These are phyloP conservation scores for Linaria vulgaris DNA, from an alignment of 257 asterid genomes.

Conservation along the genomic window DNA sequence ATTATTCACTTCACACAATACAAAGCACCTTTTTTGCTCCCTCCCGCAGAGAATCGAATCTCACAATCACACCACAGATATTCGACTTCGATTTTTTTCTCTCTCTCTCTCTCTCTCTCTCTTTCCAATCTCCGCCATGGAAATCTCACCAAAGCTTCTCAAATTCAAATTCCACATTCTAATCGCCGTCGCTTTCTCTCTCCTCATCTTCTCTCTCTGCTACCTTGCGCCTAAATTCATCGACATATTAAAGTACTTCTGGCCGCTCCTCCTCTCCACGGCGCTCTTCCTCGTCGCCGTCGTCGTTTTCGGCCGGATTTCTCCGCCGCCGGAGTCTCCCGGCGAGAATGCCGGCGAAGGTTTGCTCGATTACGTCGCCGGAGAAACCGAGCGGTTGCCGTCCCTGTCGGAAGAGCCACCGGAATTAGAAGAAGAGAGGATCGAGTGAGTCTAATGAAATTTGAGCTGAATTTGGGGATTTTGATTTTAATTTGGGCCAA, in stretches of 20 bases:
- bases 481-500: no score
- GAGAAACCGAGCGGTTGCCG: slow-evolving; percentile 35
- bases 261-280: slow-evolving; percentile 74
- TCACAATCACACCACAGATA: slow-evolving; percentile 26
- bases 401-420: no score
- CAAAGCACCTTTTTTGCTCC: no score
- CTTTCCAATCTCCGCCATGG: slow-evolving; percentile 63
- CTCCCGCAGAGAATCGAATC: slow-evolving; percentile 61
- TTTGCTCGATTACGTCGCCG: slow-evolving; percentile 55
- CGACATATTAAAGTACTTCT: slow-evolving; percentile 52
- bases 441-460: no score
- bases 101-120: slow-evolving; percentile 10
- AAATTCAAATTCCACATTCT: slow-evolving; percentile 56
- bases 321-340: slow-evolving; percentile 46
- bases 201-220: slow-evolving; percentile 23
- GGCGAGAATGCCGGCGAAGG: slow-evolving; percentile 63
- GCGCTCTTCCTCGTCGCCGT: slow-evolving; percentile 60
- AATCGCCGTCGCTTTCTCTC: slow-evolving; percentile 16
- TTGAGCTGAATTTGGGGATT: no score
- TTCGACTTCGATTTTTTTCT: no score
- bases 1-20: no score
- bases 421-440: no score
- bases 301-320: slow-evolving; percentile 51
- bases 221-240: slow-evolving; percentile 56
- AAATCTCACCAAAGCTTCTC: slow-evolving; percentile 47